These are phyloP conservation scores for Eimeria acervulina DNA, from an alignment of 169 alveolate species.

Conservation along the genomic window DNA sequence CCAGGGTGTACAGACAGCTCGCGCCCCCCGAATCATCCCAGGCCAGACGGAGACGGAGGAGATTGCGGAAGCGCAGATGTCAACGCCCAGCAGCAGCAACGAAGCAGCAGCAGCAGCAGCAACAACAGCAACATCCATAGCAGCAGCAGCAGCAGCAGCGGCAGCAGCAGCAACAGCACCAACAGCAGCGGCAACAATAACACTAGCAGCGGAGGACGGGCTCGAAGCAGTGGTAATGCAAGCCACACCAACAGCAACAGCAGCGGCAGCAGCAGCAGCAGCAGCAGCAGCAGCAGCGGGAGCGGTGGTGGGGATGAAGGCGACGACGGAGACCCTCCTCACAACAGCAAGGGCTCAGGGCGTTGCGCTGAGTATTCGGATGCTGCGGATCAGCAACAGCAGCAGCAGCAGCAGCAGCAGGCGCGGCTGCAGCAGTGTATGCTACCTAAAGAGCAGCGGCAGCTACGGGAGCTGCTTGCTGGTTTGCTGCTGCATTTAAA, in stretches of 20 bases:
- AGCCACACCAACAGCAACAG: neutral
- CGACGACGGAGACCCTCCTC: slow-evolving; percentile 27
- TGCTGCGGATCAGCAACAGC: neutral
- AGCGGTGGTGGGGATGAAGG: slow-evolving; percentile 36
- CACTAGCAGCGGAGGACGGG: slow-evolving; percentile 24
- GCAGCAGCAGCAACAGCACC: slow-evolving; percentile 28
- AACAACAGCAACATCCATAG: neutral
- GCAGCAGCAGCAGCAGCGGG: slow-evolving; percentile 11
- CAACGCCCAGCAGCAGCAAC: neutral
- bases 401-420: slow-evolving; percentile 51
- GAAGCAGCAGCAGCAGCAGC: slow-evolving; percentile 65
- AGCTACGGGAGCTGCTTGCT: slow-evolving; percentile 41
- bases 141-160: neutral
- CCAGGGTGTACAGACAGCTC: slow-evolving; percentile 61
- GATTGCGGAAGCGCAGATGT: slow-evolving; percentile 16
- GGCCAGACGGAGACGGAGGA: slow-evolving; percentile 65
- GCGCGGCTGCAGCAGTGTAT: neutral
- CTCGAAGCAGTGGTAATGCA: slow-evolving; percentile 2
- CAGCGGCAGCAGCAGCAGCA: slow-evolving; percentile 42
- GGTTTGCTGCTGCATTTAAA: slow-evolving; percentile 52
- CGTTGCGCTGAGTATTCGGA: neutral
- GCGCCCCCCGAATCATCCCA: neutral
- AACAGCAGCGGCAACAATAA: slow-evolving; percentile 50
- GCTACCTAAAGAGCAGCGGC: slow-evolving; percentile 48
- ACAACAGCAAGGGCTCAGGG: slow-evolving; percentile 3